Evolutionary conservation across 169 alveolate species (phyloP).

Genomic region (Plasmodium coatneyi): DNA sequence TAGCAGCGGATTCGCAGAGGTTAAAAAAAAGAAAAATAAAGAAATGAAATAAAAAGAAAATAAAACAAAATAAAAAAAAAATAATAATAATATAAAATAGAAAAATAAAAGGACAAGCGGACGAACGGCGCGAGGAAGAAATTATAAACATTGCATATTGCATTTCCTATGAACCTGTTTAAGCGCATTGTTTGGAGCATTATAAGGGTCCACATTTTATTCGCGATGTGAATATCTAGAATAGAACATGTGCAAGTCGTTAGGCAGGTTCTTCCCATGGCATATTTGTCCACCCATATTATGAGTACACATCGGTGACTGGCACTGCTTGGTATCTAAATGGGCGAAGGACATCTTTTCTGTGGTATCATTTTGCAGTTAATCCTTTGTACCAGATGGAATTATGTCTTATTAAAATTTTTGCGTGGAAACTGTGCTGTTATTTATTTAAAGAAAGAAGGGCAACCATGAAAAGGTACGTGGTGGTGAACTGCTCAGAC

Average conservation of each 20-base stretch:
- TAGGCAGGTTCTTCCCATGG: background rate
- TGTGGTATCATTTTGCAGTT: background rate
- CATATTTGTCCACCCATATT: background rate
- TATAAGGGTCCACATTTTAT: background rate
- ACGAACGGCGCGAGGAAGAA: background rate
- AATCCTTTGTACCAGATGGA: background rate
- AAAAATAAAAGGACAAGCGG: background rate
- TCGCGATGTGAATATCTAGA: background rate
- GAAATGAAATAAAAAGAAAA: no score
- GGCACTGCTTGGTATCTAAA: background rate
- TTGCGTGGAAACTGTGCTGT: background rate
- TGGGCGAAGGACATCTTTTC: background rate
- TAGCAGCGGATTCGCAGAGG: background rate
- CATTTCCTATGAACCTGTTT: background rate
- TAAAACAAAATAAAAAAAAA: no score
- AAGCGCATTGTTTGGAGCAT: background rate
- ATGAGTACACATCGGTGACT: background rate
- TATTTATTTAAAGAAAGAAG: background rate
- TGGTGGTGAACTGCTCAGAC: background rate
- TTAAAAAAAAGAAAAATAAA: no score
- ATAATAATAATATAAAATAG: no score
- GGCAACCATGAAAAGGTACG: background rate
- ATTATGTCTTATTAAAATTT: no score
- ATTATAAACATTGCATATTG: background rate
- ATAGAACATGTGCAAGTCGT: background rate